A percentile compares a stretch with the other conserved stretches of the same genome.
phyloP scores from a whole-genome alignment of 768 basidiomycete genomes.

The Hirschioporus abietinus region DNA sequence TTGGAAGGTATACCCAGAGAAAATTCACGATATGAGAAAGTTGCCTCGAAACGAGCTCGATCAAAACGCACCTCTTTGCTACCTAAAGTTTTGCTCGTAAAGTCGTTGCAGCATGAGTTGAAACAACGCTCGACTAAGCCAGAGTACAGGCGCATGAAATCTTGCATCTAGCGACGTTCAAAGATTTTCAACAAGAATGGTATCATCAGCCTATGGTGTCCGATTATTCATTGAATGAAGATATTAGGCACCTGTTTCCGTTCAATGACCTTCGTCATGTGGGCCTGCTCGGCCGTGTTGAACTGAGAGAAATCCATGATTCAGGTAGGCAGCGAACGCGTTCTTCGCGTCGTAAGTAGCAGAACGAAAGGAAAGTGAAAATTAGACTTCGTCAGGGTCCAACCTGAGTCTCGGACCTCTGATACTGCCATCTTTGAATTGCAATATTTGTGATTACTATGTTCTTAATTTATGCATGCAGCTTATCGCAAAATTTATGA shows the following conservation, averaged over 20 bases:
- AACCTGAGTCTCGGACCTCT: not conserved
- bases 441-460: no score
- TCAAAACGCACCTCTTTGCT: constrained; percentile 73
- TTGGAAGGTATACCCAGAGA: not conserved
- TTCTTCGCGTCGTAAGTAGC: not conserved
- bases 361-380: not conserved
- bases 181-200: not conserved
- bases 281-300: constrained; percentile 90
- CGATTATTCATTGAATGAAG: constrained; percentile 3
- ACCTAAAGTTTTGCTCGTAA: constrained; percentile 89
- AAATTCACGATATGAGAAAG: not conserved
- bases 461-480: no score
- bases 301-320: constrained; percentile 89
- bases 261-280: constrained; percentile 91
- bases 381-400: not conserved
- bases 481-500: no score
- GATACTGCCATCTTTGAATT: not conserved
- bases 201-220: constrained; percentile 5
- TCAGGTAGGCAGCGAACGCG: constrained; percentile 4
- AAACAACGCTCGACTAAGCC: constrained; percentile 95
- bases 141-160: constrained; percentile 93
- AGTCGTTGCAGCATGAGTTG: constrained; percentile 91
- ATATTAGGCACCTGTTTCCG: constrained; percentile 76
- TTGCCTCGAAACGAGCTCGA: not conserved
- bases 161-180: constrained; percentile 69